phyloP scores from a whole-genome alignment of 2,329 filamentous ascomycete genomes.

The Epichloe glyceriae region DNA sequence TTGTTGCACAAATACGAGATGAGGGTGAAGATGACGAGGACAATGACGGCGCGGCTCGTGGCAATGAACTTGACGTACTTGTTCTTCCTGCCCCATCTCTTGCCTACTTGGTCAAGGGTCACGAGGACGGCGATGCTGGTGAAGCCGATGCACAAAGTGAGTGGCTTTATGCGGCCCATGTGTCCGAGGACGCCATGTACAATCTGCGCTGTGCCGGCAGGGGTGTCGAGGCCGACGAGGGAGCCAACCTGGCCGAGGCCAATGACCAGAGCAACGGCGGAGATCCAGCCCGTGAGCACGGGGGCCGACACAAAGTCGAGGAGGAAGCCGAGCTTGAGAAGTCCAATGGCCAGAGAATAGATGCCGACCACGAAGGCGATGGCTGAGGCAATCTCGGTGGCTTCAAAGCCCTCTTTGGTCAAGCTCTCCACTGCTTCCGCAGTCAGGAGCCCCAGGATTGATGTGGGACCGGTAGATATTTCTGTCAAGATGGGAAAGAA shows the following conservation, averaged over 20 bases:
- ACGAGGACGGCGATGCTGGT: constrained; percentile 42
- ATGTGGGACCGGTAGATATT: constrained; percentile 50
- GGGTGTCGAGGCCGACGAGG: constrained; percentile 42
- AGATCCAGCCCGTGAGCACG: constrained; percentile 52
- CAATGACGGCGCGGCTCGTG: constrained; percentile 47
- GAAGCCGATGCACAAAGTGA: constrained; percentile 47
- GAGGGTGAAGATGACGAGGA: constrained; percentile 48
- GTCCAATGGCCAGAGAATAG: constrained; percentile 43
- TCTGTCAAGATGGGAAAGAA: constrained; percentile 23
- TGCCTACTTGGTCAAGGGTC: constrained; percentile 42
- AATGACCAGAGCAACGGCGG: constrained; percentile 52
- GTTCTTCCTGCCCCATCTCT: constrained; percentile 44
- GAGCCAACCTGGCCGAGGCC: constrained; percentile 51
- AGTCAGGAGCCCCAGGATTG: constrained; percentile 49
- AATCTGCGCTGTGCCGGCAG: constrained; percentile 39
- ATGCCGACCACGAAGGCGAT: constrained; percentile 52
- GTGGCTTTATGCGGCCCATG: constrained; percentile 42
- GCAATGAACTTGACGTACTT: constrained; percentile 44
- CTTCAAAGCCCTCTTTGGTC: constrained; percentile 33
- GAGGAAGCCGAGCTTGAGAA: constrained; percentile 51
- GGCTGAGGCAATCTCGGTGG: constrained; percentile 44
- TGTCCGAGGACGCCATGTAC: constrained; percentile 45
- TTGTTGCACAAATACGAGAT: constrained; percentile 52
- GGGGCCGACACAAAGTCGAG: constrained; percentile 54
- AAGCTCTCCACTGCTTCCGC: constrained; percentile 45